Evolutionary conservation across 2,329 filamentous ascomycete genomes (phyloP).

Genomic region (Pseudocercospora ulei): DNA sequence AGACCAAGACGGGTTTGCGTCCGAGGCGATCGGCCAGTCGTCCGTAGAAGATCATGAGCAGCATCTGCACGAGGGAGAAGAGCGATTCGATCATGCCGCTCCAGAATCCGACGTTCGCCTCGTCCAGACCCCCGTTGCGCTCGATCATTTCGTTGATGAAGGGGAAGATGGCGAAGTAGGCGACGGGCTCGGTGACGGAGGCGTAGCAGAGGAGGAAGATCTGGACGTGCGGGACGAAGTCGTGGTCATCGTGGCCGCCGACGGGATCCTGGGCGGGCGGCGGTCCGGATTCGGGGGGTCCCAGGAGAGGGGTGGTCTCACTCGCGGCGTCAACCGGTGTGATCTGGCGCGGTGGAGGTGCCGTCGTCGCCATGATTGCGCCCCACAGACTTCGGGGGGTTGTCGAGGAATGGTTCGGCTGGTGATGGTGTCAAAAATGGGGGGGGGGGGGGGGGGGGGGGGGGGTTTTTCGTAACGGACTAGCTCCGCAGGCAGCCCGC

Average conservation of each 20-base stretch:
- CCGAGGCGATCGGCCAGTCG: conserved; percentile 57
- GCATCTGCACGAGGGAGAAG: conserved; percentile 65
- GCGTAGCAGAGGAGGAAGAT: conserved; percentile 64
- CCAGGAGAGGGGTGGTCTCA: conserved; percentile 27
- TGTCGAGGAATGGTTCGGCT: neutral
- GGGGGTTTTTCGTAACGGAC: too few species aligned
- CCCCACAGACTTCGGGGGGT: neutral
- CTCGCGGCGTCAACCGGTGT: conserved; percentile 14
- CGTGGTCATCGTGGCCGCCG: conserved; percentile 21
- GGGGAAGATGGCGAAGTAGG: conserved; percentile 72
- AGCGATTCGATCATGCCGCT: conserved; percentile 61
- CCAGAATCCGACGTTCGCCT: conserved; percentile 69
- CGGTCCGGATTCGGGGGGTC: conserved; percentile 17
- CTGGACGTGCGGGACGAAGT: conserved; percentile 52
- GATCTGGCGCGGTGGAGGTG: conserved; percentile 16
- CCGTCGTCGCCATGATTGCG: conserved; percentile 13
- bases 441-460: too few species aligned
- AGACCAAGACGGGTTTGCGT: conserved; percentile 61
- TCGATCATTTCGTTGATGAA: conserved; percentile 71
- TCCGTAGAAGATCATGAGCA: conserved; percentile 71
- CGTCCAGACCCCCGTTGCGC: conserved; percentile 51
- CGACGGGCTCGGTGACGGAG: conserved; percentile 63
- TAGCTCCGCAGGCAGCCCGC: too few species aligned
- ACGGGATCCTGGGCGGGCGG: conserved; percentile 5
- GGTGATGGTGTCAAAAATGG: too few species aligned